Conservation (phyloP, 1,284 basidiomycete genomes). For the Moesziomyces antarcticus region DNA sequence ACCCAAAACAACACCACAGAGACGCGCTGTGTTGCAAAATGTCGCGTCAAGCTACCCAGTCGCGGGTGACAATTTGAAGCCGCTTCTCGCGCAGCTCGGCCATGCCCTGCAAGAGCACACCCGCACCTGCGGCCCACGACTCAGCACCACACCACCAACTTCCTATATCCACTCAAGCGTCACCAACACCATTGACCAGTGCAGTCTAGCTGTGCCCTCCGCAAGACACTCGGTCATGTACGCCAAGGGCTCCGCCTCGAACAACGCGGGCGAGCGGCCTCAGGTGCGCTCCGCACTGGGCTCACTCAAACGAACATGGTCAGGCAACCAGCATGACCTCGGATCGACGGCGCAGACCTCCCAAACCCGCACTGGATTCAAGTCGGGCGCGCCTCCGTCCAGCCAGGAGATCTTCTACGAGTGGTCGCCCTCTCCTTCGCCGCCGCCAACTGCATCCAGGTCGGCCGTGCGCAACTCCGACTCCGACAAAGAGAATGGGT, state of each 20-base stretch:
- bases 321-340: slow-evolving; percentile 52
- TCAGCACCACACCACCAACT: slow-evolving; percentile 9
- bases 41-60: slow-evolving; percentile 19
- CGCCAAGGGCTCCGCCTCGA: slow-evolving; percentile 9
- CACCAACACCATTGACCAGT: background rate
- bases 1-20: background rate
- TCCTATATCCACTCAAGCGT: background rate
- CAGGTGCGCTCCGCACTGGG: slow-evolving; percentile 44
- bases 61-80: background rate
- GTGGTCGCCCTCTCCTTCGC: slow-evolving; percentile 48
- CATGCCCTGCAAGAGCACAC: background rate
- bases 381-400: slow-evolving; percentile 2
- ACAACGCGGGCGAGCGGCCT: slow-evolving; percentile 14
- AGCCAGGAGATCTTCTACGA: slow-evolving; percentile 42
- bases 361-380: slow-evolving; percentile 3
- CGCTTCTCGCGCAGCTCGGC: slow-evolving; percentile 1
- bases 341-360: slow-evolving; percentile 18
- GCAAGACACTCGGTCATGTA: slow-evolving; percentile 13
- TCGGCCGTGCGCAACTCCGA: slow-evolving; percentile 1
- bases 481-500: slow-evolving; percentile 39
- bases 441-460: slow-evolving; percentile 9
- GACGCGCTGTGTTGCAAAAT: slow-evolving; percentile 1
- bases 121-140: slow-evolving; percentile 6
- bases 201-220: no score
- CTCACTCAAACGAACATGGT: slow-evolving; percentile 48